Percentiles rank a stretch among this genome's conserved stretches.
phyloP scores from a whole-genome alignment of 345 rosid species.

The Jatropha curcas region DNA sequence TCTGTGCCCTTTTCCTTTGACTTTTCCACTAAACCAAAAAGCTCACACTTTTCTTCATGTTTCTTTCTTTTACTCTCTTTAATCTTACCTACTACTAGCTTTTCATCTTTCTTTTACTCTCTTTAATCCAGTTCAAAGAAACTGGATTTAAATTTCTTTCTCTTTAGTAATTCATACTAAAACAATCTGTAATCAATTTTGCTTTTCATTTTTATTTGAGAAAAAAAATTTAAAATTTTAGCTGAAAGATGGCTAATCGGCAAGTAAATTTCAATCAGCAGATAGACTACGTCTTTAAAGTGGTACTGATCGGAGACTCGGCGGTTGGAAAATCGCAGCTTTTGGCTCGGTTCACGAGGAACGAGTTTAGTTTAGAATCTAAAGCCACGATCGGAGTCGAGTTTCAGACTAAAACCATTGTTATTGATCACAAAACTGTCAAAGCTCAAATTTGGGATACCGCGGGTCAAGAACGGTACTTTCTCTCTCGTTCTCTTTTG shows the following conservation, averaged over 20 bases:
- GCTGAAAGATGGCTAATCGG: conserved; percentile 37
- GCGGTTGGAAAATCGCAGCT: conserved; percentile 79
- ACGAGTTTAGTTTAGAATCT: conserved; percentile 61
- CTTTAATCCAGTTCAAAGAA: background rate
- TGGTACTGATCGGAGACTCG: conserved; percentile 68
- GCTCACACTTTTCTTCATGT: background rate
- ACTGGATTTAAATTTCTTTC: background rate
- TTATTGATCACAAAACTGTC: conserved; percentile 56
- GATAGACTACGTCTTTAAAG: conserved; percentile 66
- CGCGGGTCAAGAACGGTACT: conserved; percentile 75
- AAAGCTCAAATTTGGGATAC: conserved; percentile 85
- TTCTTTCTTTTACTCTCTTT: too few species aligned
- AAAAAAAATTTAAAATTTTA: background rate
- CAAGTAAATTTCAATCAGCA: conserved; percentile 49
- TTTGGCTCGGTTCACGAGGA: conserved; percentile 60
- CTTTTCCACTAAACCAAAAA: background rate
- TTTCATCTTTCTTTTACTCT: background rate
- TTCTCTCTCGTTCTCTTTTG: background rate
- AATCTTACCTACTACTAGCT: background rate
- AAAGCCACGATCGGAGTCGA: conserved; percentile 77
- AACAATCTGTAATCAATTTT: background rate
- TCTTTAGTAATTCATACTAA: too few species aligned
- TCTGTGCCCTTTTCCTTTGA: too few species aligned
- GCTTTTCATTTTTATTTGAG: background rate
- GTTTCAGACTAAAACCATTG: conserved; percentile 59